Evolutionary conservation across 192 early-diverging fungal species (phyloP), one percentile per base, ranked within the genome.

Genomic region (Spizellomyces punctatus): DNA sequence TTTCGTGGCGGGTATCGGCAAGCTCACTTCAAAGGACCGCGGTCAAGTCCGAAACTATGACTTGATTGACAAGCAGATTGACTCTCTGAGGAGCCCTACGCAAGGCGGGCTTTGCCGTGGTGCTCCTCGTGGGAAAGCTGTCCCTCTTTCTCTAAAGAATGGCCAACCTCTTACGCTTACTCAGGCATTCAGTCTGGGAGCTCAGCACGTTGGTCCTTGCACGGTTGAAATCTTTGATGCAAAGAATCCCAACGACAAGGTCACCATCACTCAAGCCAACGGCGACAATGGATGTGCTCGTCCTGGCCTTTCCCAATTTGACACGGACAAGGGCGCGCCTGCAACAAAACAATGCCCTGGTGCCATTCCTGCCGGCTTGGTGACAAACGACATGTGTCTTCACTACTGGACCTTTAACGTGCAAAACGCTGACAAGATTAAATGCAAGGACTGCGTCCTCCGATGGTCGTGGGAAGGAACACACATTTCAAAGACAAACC

Each of bases 301-400:
- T 8, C 59, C 58, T 12, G 67, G 71, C 17, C 42, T 73, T 21
- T 70, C 79, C 4, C 64, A 74, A 58, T 54, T 62, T 41, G 73
- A 65, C 46, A 73, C 71, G 21, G 43, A 73, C 61, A 73, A 73
- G 60, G n/a, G 12, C 21, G 3, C 43, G 45, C 54, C 43, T 10
- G 76, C 76, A 9, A 71, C 14, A 59, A 42, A 12, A 16, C 65
- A 73, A 36, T 78, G 76, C 63, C 56, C 56, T 19, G 70, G 66
- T 45, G 21, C 19, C 6, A 12, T 73, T 19, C 76, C 76, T 62
- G 27, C 64, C 46, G 63, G 68, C n/a, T 64, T 78, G 17, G 63
- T 73, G 49, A 74, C 77, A 9, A 78, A 78, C 69, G 77, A 78
- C 72, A 78, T 78, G 77, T 78, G 77, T 46, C 14, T 78, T 46